phyloP scores from a whole-genome alignment of 2,329 filamentous ascomycete species.

The Fusarium torulosum region DNA sequence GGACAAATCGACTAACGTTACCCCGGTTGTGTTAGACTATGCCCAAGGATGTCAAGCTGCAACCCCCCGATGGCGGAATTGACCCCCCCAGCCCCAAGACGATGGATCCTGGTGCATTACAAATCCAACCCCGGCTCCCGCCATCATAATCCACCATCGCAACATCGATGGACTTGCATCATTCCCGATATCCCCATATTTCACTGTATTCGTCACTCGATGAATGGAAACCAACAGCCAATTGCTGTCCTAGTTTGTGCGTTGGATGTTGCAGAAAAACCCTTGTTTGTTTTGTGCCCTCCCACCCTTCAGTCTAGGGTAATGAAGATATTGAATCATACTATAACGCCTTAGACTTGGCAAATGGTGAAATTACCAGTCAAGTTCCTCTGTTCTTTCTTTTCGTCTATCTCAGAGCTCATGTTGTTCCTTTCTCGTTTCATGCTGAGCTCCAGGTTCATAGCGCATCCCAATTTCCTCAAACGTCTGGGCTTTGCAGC shows the following conservation, averaged over 20 bases:
- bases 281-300: constrained; percentile 20
- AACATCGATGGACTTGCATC: constrained; percentile 35
- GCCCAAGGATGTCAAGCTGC: constrained; percentile 14
- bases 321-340: constrained; percentile 14
- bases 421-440: constrained; percentile 6
- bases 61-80: constrained; percentile 39
- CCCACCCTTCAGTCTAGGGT: constrained; percentile 4
- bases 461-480: constrained; percentile 80
- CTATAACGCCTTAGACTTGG: constrained; percentile 13
- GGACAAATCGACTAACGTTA: constrained; percentile 12
- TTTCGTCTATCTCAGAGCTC: constrained; percentile 7
- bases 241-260: neutral
- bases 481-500: constrained; percentile 73
- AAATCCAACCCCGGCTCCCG: constrained; percentile 45
- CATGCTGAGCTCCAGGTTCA: constrained; percentile 44
- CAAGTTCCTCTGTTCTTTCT: neutral
- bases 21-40: constrained; percentile 16
- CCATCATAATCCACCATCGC: constrained; percentile 44
- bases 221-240: neutral
- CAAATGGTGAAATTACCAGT: constrained; percentile 27
- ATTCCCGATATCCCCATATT: constrained; percentile 34
- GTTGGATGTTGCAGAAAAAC: neutral
- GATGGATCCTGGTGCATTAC: constrained; percentile 40
- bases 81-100: constrained; percentile 5
- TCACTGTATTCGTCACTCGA: constrained; percentile 15